Conservation (phyloP, 768 basidiomycete genomes). For the Psilocybe subaeruginosa region DNA sequence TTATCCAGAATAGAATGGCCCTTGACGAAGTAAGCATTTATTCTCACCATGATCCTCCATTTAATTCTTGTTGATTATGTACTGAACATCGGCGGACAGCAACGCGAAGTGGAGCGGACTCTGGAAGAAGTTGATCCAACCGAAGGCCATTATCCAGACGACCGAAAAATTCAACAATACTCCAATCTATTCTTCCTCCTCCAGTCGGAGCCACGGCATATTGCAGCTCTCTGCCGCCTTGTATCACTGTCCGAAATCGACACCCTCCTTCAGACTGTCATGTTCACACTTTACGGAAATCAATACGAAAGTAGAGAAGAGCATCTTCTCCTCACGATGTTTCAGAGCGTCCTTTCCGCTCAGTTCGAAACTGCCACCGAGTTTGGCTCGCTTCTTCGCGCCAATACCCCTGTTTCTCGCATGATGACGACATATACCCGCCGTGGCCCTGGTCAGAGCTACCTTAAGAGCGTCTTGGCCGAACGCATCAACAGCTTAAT, state of each 20-base stretch:
- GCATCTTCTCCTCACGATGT: conserved; percentile 98
- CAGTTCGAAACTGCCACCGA: conserved; percentile 99
- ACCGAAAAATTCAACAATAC: conserved; percentile 93
- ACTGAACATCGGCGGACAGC: conserved; percentile 45
- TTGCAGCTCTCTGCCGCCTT: conserved; percentile 94
- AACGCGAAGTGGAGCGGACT: conserved; percentile 93
- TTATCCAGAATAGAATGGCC: conserved; percentile 99
- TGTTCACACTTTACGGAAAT: conserved; percentile 99
- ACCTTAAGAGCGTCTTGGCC: conserved; percentile 95
- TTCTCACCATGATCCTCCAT: conserved; percentile 9
- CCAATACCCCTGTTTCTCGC: conserved; percentile 97
- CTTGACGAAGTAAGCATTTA: conserved; percentile 79
- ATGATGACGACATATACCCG: conserved; percentile 99
- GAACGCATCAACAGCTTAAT: conserved; percentile 99
- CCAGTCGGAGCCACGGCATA: conserved; percentile 96
- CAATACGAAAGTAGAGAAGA: conserved; percentile 99
- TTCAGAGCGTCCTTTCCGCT: conserved; percentile 96
- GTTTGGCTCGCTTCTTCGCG: conserved; percentile 97
- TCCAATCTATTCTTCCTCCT: conserved; percentile 99
- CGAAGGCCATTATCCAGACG: conserved; percentile 92
- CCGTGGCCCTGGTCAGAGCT: conserved; percentile 97
- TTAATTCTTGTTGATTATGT: conserved; percentile 2
- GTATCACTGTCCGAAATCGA: conserved; percentile 97
- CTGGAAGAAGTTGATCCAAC: conserved; percentile 95
- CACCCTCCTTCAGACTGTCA: conserved; percentile 98